These are phyloP conservation scores for Cyberlindnera lachancei DNA, from an alignment of 805 yeast genomes.

Conservation along the genomic window DNA sequence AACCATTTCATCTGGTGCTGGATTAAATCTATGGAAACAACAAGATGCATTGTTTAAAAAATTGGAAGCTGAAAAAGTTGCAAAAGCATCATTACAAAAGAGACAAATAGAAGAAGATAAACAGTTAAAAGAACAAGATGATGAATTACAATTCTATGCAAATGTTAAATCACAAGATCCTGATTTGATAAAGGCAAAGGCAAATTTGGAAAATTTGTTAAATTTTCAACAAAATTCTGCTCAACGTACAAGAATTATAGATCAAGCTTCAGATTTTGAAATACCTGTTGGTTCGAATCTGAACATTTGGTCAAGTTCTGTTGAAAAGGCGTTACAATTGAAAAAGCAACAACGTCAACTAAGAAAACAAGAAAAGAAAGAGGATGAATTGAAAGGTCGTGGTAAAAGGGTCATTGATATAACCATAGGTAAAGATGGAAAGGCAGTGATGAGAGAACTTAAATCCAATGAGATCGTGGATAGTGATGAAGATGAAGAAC, in stretches of 20 bases:
- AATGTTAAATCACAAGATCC: constrained; percentile 37
- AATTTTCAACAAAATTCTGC: constrained; percentile 81
- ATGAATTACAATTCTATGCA: constrained; percentile 38
- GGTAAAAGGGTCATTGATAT: constrained; percentile 72
- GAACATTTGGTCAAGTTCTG: constrained; percentile 74
- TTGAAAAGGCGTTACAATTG: constrained; percentile 80
- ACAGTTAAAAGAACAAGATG: constrained; percentile 33
- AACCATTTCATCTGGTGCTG: constrained; percentile 51
- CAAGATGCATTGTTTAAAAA: constrained; percentile 58
- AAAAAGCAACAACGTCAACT: constrained; percentile 77
- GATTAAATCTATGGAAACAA: constrained; percentile 57
- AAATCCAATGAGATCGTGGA: constrained; percentile 18
- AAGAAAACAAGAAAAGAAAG: constrained; percentile 54
- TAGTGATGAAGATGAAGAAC: constrained; percentile 31
- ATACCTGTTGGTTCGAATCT: constrained; percentile 42
- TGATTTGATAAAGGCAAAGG: constrained; percentile 63
- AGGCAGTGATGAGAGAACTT: constrained; percentile 47
- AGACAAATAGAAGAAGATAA: constrained; percentile 29
- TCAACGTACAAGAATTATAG: constrained; percentile 87
- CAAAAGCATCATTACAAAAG: constrained; percentile 26
- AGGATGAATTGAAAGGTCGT: constrained; percentile 56
- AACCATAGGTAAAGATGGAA: constrained; percentile 68
- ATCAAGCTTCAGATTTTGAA: constrained; percentile 85
- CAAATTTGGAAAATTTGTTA: constrained; percentile 62
- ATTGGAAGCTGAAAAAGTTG: constrained; percentile 42